phyloP scores from a whole-genome alignment of 768 basidiomycete species.

The Candolleomyces efflorescens region DNA sequence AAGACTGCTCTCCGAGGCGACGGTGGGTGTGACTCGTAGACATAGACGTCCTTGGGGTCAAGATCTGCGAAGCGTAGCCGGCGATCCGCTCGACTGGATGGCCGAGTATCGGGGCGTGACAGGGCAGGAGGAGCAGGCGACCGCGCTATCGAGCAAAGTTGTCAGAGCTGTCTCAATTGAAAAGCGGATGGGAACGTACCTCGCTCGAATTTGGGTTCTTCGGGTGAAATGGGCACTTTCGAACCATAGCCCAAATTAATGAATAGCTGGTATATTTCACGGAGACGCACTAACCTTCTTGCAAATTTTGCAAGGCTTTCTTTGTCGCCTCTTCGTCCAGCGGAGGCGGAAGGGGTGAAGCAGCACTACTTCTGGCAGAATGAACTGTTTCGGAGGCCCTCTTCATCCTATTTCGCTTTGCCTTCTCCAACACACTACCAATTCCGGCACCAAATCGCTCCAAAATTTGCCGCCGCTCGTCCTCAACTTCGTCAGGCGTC shows the following conservation, averaged over 20 bases:
- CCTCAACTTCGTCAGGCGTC: slow-evolving; percentile 65
- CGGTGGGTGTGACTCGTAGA: slow-evolving; percentile 78
- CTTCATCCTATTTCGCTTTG: slow-evolving; percentile 43
- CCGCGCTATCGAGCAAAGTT: slow-evolving; percentile 13
- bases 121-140: slow-evolving; percentile 43
- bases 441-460: slow-evolving; percentile 70
- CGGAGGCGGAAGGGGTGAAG: neutral
- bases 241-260: neutral
- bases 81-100: slow-evolving; percentile 53
- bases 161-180: neutral
- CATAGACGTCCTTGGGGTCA: slow-evolving; percentile 68
- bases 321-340: neutral
- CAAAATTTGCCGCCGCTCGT: slow-evolving; percentile 61
- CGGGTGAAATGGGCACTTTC: slow-evolving; percentile 15
- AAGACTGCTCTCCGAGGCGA: slow-evolving; percentile 63
- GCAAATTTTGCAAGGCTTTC: slow-evolving; percentile 4
- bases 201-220: slow-evolving; percentile 10
- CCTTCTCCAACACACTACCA: slow-evolving; percentile 54
- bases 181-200: slow-evolving; percentile 2
- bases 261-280: neutral
- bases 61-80: slow-evolving; percentile 75
- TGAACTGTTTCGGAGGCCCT: slow-evolving; percentile 4
- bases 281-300: slow-evolving; percentile 12
- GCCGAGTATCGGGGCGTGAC: slow-evolving; percentile 47
- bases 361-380: too few species aligned